Evolutionary conservation across 2,329 filamentous ascomycete genomes (phyloP), one percentile per base, ranked within the genome.

Genomic region (Rutstroemia sp.): DNA sequence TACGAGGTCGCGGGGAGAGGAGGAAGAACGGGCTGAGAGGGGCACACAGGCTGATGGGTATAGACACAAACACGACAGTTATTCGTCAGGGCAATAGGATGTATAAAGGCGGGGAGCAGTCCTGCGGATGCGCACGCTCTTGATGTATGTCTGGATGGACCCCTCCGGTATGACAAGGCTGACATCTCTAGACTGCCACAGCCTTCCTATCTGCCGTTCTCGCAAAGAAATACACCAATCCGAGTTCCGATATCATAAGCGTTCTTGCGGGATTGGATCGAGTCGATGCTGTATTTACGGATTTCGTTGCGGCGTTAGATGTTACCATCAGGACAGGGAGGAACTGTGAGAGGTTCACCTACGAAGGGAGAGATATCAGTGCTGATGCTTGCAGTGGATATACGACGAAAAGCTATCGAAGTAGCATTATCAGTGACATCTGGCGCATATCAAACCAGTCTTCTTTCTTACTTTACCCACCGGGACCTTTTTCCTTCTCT

Each of bases 381-480:
- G 34, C 71, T 72, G 62, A 73, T 60, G 16, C 16, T n/a, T 52
- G 6, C 63, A 92, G 87, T 88, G 67, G 81, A 87, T 41, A 69
- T 94, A 52, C 85, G 92, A 57, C 80, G 85, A 63, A 91, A 89
- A 69, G 92, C 92, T 7, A 81, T 96, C 30, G 80, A 88, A 64
- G 86, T 90, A 45, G 85, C 92, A 7, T 79, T 96, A 58, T 87
- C 91, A 14, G 85, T 96, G 56, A 88, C 90, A 6, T 90, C 92
- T 9, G 92, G 92, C n/a, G 92, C 92, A 56, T 97, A 96, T 71
- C 91, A 95, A 72, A 97, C 94, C 4, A 94, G 90, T 49, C 78
- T 99, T 21, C 80, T 96, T 54, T 95, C 92, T 1, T 99, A 97
- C 72, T 90, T 99, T 68, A 94, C 94, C 42, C 92, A 97, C 68